A percentile compares a stretch with the other conserved stretches of the same genome.
These are phyloP conservation scores for Aspergillus luchuensis DNA, from an alignment of 2,329 filamentous ascomycete species.

Conservation along the genomic window DNA sequence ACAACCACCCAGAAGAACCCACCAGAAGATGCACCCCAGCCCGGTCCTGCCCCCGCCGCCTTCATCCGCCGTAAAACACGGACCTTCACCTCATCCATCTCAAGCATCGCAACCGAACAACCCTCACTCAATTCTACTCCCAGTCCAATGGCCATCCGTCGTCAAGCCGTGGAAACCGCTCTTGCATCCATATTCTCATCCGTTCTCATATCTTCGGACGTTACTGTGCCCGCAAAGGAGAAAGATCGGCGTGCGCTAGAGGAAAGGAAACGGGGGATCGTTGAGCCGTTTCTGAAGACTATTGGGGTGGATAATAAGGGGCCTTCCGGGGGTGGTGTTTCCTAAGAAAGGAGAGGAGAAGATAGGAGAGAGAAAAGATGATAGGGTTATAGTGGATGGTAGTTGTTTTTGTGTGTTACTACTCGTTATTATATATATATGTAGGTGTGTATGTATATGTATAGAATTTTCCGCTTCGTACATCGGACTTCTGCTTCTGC, in stretches of 20 bases:
- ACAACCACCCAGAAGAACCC: neutral
- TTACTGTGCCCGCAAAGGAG: slow-evolving; percentile 47
- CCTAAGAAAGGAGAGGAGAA: slow-evolving; percentile 6
- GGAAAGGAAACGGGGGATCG: slow-evolving; percentile 65
- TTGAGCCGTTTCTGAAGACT: slow-evolving; percentile 69
- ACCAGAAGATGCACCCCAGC: slow-evolving; percentile 9
- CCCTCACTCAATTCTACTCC: slow-evolving; percentile 25
- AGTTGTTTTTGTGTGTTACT: neutral
- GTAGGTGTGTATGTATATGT: neutral
- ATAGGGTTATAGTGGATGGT: too few relatives aligned
- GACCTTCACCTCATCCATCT: slow-evolving; percentile 28
- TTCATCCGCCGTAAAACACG: slow-evolving; percentile 34
- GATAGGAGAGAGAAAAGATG: neutral
- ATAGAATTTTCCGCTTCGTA: neutral
- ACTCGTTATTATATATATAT: neutral
- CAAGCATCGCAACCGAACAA: slow-evolving; percentile 31
- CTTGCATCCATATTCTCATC: slow-evolving; percentile 67
- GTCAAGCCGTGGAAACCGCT: slow-evolving; percentile 61
- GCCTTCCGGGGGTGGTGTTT: slow-evolving; percentile 35
- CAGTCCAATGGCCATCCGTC: slow-evolving; percentile 55
- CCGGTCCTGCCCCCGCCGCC: slow-evolving; percentile 25
- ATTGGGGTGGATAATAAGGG: slow-evolving; percentile 38
- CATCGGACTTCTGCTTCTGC: too few relatives aligned
- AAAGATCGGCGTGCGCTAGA: slow-evolving; percentile 63
- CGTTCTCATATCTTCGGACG: slow-evolving; percentile 59